phyloP scores from a whole-genome alignment of 495 filamentous ascomycete species.

The Aspergillus funiculosus region DNA sequence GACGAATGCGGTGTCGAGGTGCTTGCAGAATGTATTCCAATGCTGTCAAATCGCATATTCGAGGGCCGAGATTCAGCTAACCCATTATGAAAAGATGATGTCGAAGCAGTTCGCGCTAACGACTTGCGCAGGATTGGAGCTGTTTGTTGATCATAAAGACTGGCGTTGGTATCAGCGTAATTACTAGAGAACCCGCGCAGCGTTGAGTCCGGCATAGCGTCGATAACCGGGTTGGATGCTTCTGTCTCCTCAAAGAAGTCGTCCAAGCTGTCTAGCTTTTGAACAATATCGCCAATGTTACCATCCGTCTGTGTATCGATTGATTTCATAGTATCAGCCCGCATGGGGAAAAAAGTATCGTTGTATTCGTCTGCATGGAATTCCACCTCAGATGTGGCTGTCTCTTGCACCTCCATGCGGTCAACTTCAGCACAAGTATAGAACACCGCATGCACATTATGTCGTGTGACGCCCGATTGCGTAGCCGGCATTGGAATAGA shows the following conservation, averaged over 20 bases:
- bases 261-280: slow-evolving; percentile 87
- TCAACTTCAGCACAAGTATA: slow-evolving; percentile 75
- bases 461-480: slow-evolving; percentile 74
- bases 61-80: slow-evolving; percentile 67
- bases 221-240: slow-evolving; percentile 43
- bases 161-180: slow-evolving; percentile 69
- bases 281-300: slow-evolving; percentile 78
- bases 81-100: slow-evolving; percentile 80
- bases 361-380: slow-evolving; percentile 87
- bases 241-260: slow-evolving; percentile 83
- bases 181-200: slow-evolving; percentile 60
- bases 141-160: slow-evolving; percentile 90
- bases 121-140: slow-evolving; percentile 85
- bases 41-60: slow-evolving; percentile 48
- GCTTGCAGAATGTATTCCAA: slow-evolving; percentile 55
- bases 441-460: slow-evolving; percentile 94
- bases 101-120: slow-evolving; percentile 61
- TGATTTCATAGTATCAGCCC: slow-evolving; percentile 86
- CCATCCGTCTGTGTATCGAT: slow-evolving; percentile 73
- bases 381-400: slow-evolving; percentile 76
- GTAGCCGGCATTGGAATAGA: slow-evolving; percentile 89
- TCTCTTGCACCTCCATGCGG: slow-evolving; percentile 49
- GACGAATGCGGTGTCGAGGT: slow-evolving; percentile 21
- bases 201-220: slow-evolving; percentile 41
- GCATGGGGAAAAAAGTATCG: slow-evolving; percentile 70